Evolutionary conservation across 345 rosid genomes (phyloP), one percentile per base, ranked within the genome.

Genomic region (Trapa bicornis): DNA sequence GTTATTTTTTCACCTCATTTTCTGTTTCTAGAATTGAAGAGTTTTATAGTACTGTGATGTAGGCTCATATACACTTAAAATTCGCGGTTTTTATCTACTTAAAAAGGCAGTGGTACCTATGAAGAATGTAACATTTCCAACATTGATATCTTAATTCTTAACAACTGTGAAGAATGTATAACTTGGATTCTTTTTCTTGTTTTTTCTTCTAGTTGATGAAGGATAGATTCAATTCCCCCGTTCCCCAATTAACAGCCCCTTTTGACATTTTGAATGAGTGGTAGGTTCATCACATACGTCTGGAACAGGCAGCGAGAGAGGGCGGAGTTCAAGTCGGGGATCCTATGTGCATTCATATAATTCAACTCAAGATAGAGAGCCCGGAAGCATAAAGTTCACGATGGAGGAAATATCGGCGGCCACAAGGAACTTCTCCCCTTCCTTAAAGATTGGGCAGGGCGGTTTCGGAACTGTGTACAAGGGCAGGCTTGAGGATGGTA

Each of bases 381-480:
- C 80, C 9, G 92, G 86, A 67, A 80, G 68, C 64, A 57, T 52
- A 50, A 77, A 68, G 72, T 87, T 90, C 75, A 88, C 84, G 6
- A 75, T 88, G 71, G 83, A 82, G 35, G 88, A 88, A 62, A 86
- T 93, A 74, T 71, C 50, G 71, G 79, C 71, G 57, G 96, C 96
- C 7, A 90, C 97, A 5, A 79, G 78, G 76, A 86, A 87, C 71
- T 93, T 93, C 78, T 86, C 91, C 38, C 88, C 98, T 0, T 76
- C 94, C 9, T 84, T 81, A 65, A 90, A 87, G 81, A 80, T 93
- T 67, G 98, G 98, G 54, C 96, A 90, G 69, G 98, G 97, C 22
- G 91, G 89, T 38, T 93, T 86, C 47, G 97, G 98, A 5, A 88
- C 97, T 9, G 98, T 93, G 45, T 93, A 90, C 75, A 90, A 84